phyloP scores from a whole-genome alignment of 345 rosid genomes.

The Conringia planisiliqua region DNA sequence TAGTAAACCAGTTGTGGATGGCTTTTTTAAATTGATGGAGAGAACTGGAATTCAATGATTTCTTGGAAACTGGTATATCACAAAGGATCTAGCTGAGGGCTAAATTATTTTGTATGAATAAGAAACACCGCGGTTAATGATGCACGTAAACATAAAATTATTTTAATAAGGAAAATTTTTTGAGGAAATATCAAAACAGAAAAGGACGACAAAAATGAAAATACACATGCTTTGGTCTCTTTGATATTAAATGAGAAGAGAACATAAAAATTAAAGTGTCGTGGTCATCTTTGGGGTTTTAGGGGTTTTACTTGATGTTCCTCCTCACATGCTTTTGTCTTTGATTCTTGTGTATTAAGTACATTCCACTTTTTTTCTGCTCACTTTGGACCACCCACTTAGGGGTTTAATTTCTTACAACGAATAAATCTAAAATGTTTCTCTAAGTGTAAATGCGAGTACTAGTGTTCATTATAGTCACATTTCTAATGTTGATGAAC shows the following conservation, averaged over 20 bases:
- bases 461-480: background rate
- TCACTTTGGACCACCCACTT: slow-evolving; percentile 1
- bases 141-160: no score
- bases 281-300: slow-evolving; percentile 7
- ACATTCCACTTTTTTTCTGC: no score
- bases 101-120: no score
- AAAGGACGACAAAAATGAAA: slow-evolving; percentile 22
- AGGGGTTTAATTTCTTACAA: background rate
- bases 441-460: background rate
- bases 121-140: no score
- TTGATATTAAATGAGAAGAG: slow-evolving; percentile 15
- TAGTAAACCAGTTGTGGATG: no score
- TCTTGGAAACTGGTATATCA: no score
- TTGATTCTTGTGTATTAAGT: slow-evolving; percentile 6
- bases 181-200: slow-evolving; percentile 5
- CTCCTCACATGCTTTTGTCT: slow-evolving; percentile 31
- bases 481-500: background rate
- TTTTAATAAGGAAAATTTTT: no score
- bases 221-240: slow-evolving; percentile 34
- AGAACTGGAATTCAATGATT: no score
- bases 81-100: no score
- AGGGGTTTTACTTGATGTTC: background rate
- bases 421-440: background rate
- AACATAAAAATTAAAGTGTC: background rate
- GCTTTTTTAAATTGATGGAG: no score